Evolutionary conservation across 192 early-diverging fungal genomes (phyloP).

Genomic region (Borealophlyctis nickersoniae): DNA sequence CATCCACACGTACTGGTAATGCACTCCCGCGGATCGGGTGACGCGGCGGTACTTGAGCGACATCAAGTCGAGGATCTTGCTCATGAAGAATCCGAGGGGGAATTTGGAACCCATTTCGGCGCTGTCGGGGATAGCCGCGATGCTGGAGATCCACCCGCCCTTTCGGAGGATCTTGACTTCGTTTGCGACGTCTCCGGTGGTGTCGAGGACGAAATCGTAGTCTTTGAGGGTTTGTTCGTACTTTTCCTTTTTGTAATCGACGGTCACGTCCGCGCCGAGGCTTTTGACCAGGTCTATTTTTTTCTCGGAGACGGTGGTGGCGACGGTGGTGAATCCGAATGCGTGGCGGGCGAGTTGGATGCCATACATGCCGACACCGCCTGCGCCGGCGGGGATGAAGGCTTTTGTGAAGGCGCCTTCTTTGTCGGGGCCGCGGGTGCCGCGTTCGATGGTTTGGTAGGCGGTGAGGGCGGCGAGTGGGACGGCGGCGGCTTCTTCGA

Average conservation of each 20-base stretch:
- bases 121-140: constrained; percentile 19
- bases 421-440: too few relatives aligned
- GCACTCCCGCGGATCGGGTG: background rate
- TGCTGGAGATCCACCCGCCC: constrained; percentile 20
- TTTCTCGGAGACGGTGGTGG: constrained; percentile 46
- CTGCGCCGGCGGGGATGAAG: constrained; percentile 54
- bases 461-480: constrained; percentile 56
- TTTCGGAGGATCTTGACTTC: constrained; percentile 30
- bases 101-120: constrained; percentile 8
- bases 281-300: constrained; percentile 39
- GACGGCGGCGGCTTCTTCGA: constrained; percentile 44
- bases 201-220: constrained; percentile 46
- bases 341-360: constrained; percentile 44
- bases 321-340: constrained; percentile 39
- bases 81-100: constrained; percentile 22
- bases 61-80: constrained; percentile 6
- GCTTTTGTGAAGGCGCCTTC: too few relatives aligned
- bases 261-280: constrained; percentile 45
- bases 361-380: constrained; percentile 55
- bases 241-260: constrained; percentile 50
- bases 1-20: constrained; percentile 15
- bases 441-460: constrained; percentile 16
- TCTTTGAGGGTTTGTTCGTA: constrained; percentile 10
- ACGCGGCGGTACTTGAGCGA: constrained; percentile 1
- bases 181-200: constrained; percentile 29